Percentiles rank a stretch among this genome's conserved stretches.
These are phyloP conservation scores for Apiospora rasikravindrae DNA, from an alignment of 2,329 filamentous ascomycete species.

Conservation along the genomic window DNA sequence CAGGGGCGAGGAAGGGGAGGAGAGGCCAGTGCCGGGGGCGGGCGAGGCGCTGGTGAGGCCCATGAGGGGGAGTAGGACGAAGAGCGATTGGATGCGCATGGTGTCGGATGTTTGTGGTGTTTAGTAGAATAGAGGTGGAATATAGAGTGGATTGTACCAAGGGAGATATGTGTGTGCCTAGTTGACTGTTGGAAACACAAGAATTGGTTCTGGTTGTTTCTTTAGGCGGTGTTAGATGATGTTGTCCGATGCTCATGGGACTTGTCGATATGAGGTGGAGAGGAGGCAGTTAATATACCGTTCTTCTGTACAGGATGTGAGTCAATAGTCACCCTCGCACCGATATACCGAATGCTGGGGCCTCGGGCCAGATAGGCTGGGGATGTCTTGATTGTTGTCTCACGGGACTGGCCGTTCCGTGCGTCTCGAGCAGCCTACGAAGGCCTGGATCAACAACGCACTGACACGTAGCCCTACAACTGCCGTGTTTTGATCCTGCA, in stretches of 20 bases:
- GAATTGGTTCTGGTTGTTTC: too few relatives aligned
- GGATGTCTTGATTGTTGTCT: not conserved
- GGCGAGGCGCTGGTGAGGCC: slow-evolving; percentile 2
- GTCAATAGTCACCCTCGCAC: not conserved
- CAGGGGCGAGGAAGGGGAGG: not conserved
- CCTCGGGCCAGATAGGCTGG: not conserved
- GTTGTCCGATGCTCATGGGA: not conserved
- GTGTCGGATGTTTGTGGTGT: not conserved
- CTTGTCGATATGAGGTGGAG: not conserved
- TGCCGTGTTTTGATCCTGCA: not conserved
- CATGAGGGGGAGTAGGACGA: not conserved
- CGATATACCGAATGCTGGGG: not conserved
- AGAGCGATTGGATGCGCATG: not conserved
- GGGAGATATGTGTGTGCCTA: too few relatives aligned
- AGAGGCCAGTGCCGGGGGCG: not conserved
- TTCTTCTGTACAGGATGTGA: not conserved
- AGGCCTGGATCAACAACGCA: not conserved
- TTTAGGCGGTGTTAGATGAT: not conserved
- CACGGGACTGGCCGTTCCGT: not conserved
- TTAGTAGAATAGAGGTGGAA: too few relatives aligned
- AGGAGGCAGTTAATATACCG: not conserved
- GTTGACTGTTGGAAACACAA: too few relatives aligned
- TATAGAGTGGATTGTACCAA: not conserved
- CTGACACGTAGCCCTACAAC: not conserved
- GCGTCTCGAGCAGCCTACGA: not conserved